Evolutionary conservation across 2,329 filamentous ascomycete genomes (phyloP).

Genomic region (Aureobasidium sp.): DNA sequence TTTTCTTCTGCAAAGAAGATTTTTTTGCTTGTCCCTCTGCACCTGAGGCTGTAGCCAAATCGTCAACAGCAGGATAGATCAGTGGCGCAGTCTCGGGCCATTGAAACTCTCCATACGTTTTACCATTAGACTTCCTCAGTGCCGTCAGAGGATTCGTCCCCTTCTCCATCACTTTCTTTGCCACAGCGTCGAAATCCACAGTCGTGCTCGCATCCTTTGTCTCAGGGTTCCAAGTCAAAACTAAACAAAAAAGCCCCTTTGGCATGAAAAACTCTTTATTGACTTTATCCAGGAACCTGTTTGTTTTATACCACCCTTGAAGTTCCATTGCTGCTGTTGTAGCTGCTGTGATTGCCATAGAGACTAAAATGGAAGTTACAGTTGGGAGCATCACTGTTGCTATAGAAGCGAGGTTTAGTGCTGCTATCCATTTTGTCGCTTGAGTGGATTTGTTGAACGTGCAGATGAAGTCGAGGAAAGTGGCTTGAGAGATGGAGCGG

Average conservation of each 20-base stretch:
- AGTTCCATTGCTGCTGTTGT: constrained; percentile 35
- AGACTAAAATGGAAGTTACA: constrained; percentile 35
- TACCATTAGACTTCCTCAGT: constrained; percentile 30
- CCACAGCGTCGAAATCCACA: constrained; percentile 27
- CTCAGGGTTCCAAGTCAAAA: constrained; percentile 35
- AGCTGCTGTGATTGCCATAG: constrained; percentile 35
- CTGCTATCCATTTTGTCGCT: constrained; percentile 25
- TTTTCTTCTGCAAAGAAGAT: constrained; percentile 21
- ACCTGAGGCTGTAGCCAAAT: constrained; percentile 13
- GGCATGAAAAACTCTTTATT: constrained; percentile 52
- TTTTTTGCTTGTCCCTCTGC: constrained; percentile 9
- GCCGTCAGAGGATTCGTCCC: constrained; percentile 20
- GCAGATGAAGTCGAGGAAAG: constrained; percentile 42
- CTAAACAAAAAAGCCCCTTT: constrained; percentile 45
- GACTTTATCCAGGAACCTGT: constrained; percentile 47
- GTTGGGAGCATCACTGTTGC: constrained; percentile 33
- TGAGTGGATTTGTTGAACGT: constrained; percentile 38
- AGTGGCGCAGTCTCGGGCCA: constrained; percentile 37
- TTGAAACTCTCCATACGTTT: constrained; percentile 33
- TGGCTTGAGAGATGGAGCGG: constrained; percentile 39
- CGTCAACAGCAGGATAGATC: constrained; percentile 39
- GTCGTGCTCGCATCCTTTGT: neutral
- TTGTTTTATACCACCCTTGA: constrained; percentile 34
- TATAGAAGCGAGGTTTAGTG: constrained; percentile 24
- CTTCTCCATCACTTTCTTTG: constrained; percentile 27